phyloP scores from a whole-genome alignment of 2,329 filamentous ascomycete species.

The Bertia moriformis region DNA sequence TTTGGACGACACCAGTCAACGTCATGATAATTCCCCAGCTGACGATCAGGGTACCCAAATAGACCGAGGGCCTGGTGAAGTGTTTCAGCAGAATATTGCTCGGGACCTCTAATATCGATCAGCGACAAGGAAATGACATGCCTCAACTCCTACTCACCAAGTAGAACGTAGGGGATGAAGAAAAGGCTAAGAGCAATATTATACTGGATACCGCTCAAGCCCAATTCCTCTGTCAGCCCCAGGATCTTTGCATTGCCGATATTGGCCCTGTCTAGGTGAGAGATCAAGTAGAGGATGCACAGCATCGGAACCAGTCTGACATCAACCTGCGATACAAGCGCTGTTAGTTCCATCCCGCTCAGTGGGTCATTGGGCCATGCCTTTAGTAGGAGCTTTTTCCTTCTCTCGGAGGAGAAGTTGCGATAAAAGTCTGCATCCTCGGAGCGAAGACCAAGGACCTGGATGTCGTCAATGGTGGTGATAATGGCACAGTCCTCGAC shows the following conservation, averaged over 20 bases:
- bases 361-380: too few species aligned
- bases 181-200: constrained; percentile 4
- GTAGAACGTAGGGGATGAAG: not conserved
- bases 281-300: constrained; percentile 8
- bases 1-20: constrained; percentile 18
- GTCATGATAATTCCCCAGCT: constrained; percentile 22
- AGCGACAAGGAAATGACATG: too few species aligned
- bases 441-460: not conserved
- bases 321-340: constrained; percentile 8
- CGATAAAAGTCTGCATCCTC: not conserved
- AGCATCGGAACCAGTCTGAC: constrained; percentile 9
- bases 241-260: constrained; percentile 11
- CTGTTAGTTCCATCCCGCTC: too few species aligned
- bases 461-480: not conserved
- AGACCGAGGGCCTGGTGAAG: constrained; percentile 22
- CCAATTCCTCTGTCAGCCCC: constrained; percentile 8
- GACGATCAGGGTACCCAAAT: constrained; percentile 20
- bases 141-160: too few species aligned
- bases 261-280: constrained; percentile 9
- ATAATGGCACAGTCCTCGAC: not conserved
- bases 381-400: not conserved
- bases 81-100: constrained; percentile 22
- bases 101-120: too few species aligned
- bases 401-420: not conserved
- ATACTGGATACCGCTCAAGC: constrained; percentile 8